Percentiles rank a stretch among this genome's conserved stretches.
These are phyloP conservation scores for Goniomonas avonlea DNA, from an alignment of 78 protist species.

Conservation along the genomic window DNA sequence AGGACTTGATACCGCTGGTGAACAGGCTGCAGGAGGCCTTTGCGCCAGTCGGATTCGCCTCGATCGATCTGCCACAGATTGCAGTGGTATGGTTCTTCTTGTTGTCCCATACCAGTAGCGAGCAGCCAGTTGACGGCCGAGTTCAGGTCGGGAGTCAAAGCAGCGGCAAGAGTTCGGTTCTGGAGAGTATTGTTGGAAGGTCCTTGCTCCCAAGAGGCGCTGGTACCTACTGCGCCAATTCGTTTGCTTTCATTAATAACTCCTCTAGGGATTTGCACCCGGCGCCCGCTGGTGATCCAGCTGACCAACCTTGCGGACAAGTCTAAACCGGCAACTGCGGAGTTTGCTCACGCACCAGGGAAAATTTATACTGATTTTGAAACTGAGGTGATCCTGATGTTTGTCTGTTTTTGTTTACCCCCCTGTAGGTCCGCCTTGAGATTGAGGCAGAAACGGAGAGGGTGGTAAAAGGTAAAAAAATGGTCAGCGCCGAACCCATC, in stretches of 20 bases:
- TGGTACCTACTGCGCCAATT: no score
- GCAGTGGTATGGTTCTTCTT: not conserved
- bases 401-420: no score
- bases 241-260: no score
- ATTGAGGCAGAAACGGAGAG: not conserved
- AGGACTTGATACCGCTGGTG: conserved; percentile 62
- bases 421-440: not conserved
- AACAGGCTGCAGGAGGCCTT: conserved; percentile 78
- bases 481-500: not conserved
- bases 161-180: conserved; percentile 87
- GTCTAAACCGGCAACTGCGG: no score
- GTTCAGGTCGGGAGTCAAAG: conserved; percentile 94
- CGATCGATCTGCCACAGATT: conserved; percentile 6
- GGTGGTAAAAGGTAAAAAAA: not conserved
- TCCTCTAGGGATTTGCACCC: conserved; percentile 94
- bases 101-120: not conserved
- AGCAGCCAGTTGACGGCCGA: conserved; percentile 79
- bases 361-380: no score
- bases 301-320: conserved; percentile 22
- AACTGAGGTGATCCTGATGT: no score
- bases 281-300: conserved; percentile 94
- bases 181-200: conserved; percentile 85
- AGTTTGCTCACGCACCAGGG: no score
- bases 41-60: conserved; percentile 25
- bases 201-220: conserved; percentile 74